phyloP scores from a whole-genome alignment of 2,329 filamentous ascomycete genomes.

The Massarina eburnea region DNA sequence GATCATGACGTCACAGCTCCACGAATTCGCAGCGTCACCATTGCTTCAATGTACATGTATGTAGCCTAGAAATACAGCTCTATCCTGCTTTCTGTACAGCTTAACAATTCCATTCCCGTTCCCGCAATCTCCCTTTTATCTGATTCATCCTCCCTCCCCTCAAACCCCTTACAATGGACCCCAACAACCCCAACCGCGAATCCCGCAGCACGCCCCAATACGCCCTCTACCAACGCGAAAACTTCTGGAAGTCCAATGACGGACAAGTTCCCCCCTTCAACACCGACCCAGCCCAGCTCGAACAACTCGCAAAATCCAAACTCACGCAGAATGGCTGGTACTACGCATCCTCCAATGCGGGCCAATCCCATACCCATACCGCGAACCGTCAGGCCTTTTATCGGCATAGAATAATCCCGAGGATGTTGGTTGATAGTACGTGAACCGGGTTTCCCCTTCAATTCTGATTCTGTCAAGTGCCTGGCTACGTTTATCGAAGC shows the following conservation, averaged over 20 bases:
- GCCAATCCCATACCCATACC: conserved; percentile 55
- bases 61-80: too few species aligned
- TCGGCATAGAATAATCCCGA: conserved; percentile 63
- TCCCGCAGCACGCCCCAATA: conserved; percentile 56
- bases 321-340: conserved; percentile 62
- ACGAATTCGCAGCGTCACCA: not conserved
- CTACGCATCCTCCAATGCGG: conserved; percentile 61
- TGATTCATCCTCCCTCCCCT: too few species aligned
- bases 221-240: conserved; percentile 57
- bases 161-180: conserved; percentile 52
- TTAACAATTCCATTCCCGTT: not conserved
- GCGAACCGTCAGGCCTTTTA: conserved; percentile 67
- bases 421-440: conserved; percentile 59
- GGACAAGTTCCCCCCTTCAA: conserved; percentile 55
- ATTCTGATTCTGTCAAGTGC: too few species aligned
- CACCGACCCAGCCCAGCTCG: conserved; percentile 39
- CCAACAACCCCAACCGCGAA: conserved; percentile 55
- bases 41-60: too few species aligned
- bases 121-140: too few species aligned
- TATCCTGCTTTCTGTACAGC: too few species aligned
- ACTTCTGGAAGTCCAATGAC: conserved; percentile 57
- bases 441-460: conserved; percentile 20
- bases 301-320: conserved; percentile 55
- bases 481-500: not conserved
- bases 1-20: conserved; percentile 1